Evolutionary conservation across 1,284 basidiomycete species (phyloP).

Genomic region (Cryptococcus jaspeensis): DNA sequence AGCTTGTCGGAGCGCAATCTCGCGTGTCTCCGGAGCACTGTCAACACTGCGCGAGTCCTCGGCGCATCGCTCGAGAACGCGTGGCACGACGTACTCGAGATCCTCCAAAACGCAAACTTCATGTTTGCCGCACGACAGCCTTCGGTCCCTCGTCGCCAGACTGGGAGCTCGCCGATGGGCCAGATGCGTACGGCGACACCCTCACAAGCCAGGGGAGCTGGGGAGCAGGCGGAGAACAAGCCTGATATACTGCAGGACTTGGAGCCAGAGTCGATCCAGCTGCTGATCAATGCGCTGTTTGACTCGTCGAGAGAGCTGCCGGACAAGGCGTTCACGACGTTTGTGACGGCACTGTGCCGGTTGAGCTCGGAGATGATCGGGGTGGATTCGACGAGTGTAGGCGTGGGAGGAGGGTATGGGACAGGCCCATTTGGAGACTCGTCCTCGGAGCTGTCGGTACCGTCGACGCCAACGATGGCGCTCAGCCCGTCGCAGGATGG

Average conservation of each 20-base stretch:
- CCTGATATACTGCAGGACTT: constrained; percentile 57
- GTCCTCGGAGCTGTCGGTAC: constrained; percentile 39
- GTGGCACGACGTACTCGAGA: constrained; percentile 89
- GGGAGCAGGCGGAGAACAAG: constrained; percentile 8
- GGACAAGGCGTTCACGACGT: constrained; percentile 75
- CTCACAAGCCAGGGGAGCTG: neutral
- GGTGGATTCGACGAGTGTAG: constrained; percentile 57
- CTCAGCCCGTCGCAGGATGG: constrained; percentile 27
- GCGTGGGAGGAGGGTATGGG: too few relatives aligned
- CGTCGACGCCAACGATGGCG: constrained; percentile 19
- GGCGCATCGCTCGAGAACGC: constrained; percentile 78
- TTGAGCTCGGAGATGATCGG: constrained; percentile 86
- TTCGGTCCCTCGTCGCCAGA: constrained; percentile 12
- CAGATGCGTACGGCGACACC: neutral
- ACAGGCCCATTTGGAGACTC: constrained; percentile 28
- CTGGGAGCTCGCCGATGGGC: constrained; percentile 9
- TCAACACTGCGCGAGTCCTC: constrained; percentile 75
- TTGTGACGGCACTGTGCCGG: constrained; percentile 76
- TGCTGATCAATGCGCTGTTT: constrained; percentile 74
- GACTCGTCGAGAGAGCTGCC: constrained; percentile 79
- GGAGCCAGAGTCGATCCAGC: constrained; percentile 69
- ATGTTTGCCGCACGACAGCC: constrained; percentile 64
- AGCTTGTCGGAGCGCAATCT: constrained; percentile 84
- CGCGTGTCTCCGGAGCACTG: constrained; percentile 80
- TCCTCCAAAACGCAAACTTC: constrained; percentile 88